A percentile compares a stretch with the other conserved stretches of the same genome.
phyloP scores from a whole-genome alignment of 108 stramenopile species.

The Mediolabrus comicus region DNA sequence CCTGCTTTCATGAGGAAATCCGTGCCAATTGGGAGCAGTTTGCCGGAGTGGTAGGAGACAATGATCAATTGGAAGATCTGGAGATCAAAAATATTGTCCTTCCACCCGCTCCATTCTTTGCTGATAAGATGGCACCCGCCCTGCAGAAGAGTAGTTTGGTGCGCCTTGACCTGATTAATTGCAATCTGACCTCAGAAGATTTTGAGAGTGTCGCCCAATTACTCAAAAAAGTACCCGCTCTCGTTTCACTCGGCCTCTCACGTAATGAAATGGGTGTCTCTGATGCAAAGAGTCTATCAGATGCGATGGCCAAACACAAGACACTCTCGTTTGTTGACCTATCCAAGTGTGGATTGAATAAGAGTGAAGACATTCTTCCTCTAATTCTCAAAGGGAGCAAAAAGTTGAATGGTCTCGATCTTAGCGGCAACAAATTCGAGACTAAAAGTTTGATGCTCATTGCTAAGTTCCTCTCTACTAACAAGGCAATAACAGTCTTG shows the following conservation, averaged over 20 bases:
- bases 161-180: not conserved
- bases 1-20: not conserved
- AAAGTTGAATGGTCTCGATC: not conserved
- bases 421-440: not conserved
- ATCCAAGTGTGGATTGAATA: not conserved
- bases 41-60: not conserved
- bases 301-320: not conserved
- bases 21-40: not conserved
- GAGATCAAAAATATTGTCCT: not conserved
- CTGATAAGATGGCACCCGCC: not conserved
- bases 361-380: not conserved
- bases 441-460: not conserved
- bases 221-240: not conserved
- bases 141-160: not conserved
- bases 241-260: not conserved
- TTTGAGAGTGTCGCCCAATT: not conserved
- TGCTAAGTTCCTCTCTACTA: constrained; percentile 1
- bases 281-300: not conserved
- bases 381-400: not conserved
- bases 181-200: not conserved
- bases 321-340: not conserved
- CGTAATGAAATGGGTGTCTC: not conserved
- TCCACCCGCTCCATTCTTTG: constrained; percentile 7
- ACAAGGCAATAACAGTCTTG: constrained; percentile 1
- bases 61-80: not conserved